Conservation (phyloP, 805 yeast species). For the Candida nitratophila region DNA sequence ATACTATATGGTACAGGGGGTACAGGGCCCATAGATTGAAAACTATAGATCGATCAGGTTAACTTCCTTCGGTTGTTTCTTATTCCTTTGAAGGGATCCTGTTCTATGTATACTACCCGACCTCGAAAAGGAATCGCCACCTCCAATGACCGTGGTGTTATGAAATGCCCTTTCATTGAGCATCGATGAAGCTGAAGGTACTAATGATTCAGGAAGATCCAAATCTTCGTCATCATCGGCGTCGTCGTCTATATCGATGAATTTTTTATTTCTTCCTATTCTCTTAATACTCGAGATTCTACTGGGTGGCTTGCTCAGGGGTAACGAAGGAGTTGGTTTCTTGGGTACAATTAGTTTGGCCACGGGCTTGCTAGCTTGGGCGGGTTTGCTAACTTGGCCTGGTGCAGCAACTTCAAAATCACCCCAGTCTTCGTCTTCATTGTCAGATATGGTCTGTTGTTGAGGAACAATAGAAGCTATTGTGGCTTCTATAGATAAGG, state of each 20-base stretch:
- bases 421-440: background rate
- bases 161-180: background rate
- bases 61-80: background rate
- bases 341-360: background rate
- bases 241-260: background rate
- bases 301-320: background rate
- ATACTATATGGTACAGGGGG: no score
- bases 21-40: no score
- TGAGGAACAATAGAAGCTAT: no score
- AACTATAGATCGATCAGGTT: slow-evolving; percentile 2
- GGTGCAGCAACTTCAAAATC: background rate
- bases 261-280: background rate
- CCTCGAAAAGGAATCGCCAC: background rate
- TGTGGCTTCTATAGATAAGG: no score
- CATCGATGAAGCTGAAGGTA: background rate
- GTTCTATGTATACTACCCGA: background rate
- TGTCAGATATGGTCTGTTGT: background rate
- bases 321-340: background rate
- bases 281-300: background rate
- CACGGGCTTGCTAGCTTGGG: no score
- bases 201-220: background rate
- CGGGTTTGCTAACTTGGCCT: no score
- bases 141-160: background rate
- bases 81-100: background rate
- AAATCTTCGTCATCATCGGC: background rate